Percentiles rank a stretch among this genome's conserved stretches.
These are phyloP conservation scores for Stramenopiles sp. DNA, from an alignment of 352 stramenopile genomes.

Conservation along the genomic window DNA sequence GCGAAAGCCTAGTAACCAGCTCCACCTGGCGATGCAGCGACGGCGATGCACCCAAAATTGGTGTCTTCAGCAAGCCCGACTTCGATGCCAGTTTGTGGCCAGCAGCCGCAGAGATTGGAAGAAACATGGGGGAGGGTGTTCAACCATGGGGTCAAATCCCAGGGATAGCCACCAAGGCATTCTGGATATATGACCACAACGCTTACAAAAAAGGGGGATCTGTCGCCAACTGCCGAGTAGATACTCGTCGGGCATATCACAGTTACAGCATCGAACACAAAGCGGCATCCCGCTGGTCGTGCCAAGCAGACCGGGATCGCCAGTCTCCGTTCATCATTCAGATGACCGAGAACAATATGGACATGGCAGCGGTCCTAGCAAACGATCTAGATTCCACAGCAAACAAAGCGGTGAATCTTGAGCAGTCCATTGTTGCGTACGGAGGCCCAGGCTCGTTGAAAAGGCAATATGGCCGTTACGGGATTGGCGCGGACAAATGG, in stretches of 20 bases:
- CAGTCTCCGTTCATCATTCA: neutral
- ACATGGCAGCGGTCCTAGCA: neutral
- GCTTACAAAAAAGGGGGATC: neutral
- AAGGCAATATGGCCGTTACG: neutral
- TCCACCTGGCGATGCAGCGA: neutral
- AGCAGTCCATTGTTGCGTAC: neutral
- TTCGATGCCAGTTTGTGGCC: neutral
- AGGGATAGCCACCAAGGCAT: neutral
- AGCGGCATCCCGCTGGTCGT: neutral
- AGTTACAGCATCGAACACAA: neutral
- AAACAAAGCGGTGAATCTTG: neutral
- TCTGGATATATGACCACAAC: conserved; percentile 4
- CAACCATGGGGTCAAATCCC: conserved; percentile 6
- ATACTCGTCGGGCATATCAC: neutral
- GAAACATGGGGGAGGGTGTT: neutral
- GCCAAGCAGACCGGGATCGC: neutral
- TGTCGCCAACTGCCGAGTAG: neutral
- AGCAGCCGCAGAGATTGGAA: neutral
- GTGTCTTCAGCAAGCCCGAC: neutral
- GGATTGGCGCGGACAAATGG: no score
- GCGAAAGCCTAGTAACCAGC: neutral
- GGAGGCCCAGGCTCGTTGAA: neutral
- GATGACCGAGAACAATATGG: neutral
- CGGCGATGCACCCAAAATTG: neutral
- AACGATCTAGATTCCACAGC: neutral